Evolutionary conservation across 768 basidiomycete species (phyloP), one percentile per base, ranked within the genome.

Genomic region (Phylloporus rhodoxanthus): DNA sequence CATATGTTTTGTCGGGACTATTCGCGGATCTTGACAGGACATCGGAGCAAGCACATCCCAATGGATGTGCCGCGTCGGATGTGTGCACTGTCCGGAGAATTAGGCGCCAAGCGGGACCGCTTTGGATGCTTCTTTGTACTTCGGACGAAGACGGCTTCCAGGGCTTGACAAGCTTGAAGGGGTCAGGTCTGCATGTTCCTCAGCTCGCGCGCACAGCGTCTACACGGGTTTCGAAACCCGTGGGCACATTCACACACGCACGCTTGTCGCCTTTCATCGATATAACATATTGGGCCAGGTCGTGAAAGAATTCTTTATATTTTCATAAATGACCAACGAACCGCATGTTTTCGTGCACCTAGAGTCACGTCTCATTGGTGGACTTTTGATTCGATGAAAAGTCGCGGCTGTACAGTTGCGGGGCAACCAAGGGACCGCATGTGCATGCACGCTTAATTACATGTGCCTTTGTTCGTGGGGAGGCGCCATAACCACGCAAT

Each of bases 1-100:
- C 38, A 41, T 39, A 28, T 40, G 43, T 26, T 46, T 38, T 34
- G 43, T 34, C 28, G 37, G 36, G 29, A 14, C 4, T 15, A 5
- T 14, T 42, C 23, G 47, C 38, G 23, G 34, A 14, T 47, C 20
- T 43, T 50, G 41, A 43, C 57, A 44, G 53, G 49, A 45, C 23
- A 5, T 44, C 57, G 60, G 63, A 49, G 36, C 44, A 28, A 33
- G 21, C 37, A 37, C 48, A 13, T 21, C 32, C 59, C 59, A 57
- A 46, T 30, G 30, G 33, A 21, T 40, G 43, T 48, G 39, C 46
- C 43, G 33, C 23, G 11, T 21, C 33, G 48, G 54, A 25, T 1
- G 28, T 41, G 43, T 45, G 58, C 19, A 56, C 56, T 52, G 34
- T 64, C 64, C 40, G 46, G 61, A 54, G 55, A 60, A 51, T 58